Conservation (phyloP, 176 grass and related monocot species). For the Oryza brachyantha region DNA sequence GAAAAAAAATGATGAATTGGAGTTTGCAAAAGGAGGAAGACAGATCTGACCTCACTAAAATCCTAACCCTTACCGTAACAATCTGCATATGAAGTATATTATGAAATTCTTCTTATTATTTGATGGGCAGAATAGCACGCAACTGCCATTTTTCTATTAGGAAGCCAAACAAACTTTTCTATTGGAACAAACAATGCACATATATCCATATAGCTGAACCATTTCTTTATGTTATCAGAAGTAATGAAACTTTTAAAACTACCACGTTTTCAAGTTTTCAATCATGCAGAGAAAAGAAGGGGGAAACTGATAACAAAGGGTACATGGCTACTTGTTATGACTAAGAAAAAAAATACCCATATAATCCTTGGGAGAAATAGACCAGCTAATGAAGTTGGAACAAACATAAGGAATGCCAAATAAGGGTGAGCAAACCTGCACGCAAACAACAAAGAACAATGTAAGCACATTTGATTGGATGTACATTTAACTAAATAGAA, state of each 20-base stretch:
- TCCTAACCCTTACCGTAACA: neutral
- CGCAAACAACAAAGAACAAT: constrained; percentile 22
- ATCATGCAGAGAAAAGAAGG: neutral
- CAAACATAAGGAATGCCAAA: constrained; percentile 94
- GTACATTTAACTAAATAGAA: constrained; percentile 12
- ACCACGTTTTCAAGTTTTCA: constrained; percentile 13
- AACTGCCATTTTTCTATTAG: no score
- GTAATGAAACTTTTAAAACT: neutral
- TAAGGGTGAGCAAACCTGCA: constrained; percentile 93
- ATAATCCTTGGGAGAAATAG: constrained; percentile 71
- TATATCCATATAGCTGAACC: neutral
- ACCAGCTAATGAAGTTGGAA: constrained; percentile 72
- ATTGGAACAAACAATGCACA: neutral
- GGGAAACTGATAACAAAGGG: neutral
- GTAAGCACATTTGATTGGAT: constrained; percentile 13
- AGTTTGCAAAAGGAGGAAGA: neutral
- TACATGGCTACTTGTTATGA: constrained; percentile 23
- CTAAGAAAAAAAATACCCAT: constrained; percentile 56
- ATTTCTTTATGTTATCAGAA: neutral
- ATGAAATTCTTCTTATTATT: neutral
- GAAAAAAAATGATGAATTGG: neutral
- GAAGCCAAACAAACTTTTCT: neutral
- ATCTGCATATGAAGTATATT: neutral
- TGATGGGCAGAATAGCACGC: neutral
- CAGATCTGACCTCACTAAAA: neutral